Evolutionary conservation across 1,284 basidiomycete genomes (phyloP).

Genomic region (Ganoderma sp.): DNA sequence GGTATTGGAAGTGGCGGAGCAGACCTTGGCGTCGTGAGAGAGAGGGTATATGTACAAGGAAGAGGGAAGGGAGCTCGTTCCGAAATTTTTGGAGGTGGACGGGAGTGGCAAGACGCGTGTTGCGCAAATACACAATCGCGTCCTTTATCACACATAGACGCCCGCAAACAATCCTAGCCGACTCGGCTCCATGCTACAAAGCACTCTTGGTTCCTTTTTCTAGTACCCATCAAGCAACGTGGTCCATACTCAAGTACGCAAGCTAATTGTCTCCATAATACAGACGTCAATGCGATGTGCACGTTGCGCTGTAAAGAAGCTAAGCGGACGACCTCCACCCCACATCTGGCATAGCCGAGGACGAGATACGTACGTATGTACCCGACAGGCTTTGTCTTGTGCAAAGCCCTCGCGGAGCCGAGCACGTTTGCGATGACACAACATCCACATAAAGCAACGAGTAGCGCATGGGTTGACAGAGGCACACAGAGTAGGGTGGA

Average conservation of each 20-base stretch:
- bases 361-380: background rate
- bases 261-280: conserved; percentile 13
- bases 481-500: background rate
- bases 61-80: conserved; percentile 24
- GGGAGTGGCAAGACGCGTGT: conserved; percentile 32
- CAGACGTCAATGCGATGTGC: conserved; percentile 18
- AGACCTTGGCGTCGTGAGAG: conserved; percentile 22
- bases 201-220: background rate
- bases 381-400: background rate
- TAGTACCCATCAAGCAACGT: background rate
- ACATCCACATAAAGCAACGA: background rate
- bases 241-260: conserved; percentile 5
- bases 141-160: conserved; percentile 31
- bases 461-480: background rate
- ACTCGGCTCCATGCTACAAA: background rate
- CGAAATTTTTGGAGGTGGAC: conserved; percentile 32
- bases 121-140: conserved; percentile 25
- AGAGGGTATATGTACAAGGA: conserved; percentile 33
- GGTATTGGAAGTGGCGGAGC: background rate
- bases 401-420: background rate
- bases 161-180: conserved; percentile 10
- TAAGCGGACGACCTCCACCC: background rate
- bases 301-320: conserved; percentile 4
- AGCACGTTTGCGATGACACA: background rate
- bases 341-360: background rate